Conservation (phyloP, 495 filamentous ascomycete species). For the Haplographium delicatum region DNA sequence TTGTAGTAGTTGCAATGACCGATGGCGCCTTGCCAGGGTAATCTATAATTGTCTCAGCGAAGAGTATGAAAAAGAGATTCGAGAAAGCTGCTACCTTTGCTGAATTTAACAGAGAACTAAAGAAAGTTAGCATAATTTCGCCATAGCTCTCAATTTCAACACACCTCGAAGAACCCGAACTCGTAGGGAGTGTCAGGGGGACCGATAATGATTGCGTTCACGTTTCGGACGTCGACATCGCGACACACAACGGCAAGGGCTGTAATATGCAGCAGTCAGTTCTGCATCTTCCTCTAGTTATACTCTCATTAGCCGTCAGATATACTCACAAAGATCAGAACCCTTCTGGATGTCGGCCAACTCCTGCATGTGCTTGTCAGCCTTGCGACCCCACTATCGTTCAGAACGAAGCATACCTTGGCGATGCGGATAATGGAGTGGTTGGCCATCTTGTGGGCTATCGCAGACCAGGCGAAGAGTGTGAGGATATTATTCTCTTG, state of each 20-base stretch:
- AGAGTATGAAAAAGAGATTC: not conserved
- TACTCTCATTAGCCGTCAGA: not conserved
- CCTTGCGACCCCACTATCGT: constrained; percentile 27
- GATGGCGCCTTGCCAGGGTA: constrained; percentile 80
- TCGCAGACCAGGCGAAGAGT: constrained; percentile 5
- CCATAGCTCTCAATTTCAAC: constrained; percentile 21
- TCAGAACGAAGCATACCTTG: constrained; percentile 48
- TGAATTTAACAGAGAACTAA: constrained; percentile 63
- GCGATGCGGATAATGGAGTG: constrained; percentile 83
- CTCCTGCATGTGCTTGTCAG: constrained; percentile 55
- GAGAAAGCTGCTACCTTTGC: constrained; percentile 45
- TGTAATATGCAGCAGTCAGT: constrained; percentile 26
- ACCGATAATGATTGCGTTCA: constrained; percentile 84
- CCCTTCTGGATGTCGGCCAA: constrained; percentile 75
- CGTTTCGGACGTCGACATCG: constrained; percentile 82
- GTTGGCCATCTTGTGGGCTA: constrained; percentile 58
- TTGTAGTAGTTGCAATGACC: constrained; percentile 78
- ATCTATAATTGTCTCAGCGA: constrained; percentile 43
- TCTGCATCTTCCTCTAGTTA: not conserved
- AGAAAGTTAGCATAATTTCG: constrained; percentile 6
- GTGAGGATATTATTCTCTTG: constrained; percentile 1
- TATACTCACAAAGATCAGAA: constrained; percentile 69
- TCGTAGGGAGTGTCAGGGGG: constrained; percentile 95
- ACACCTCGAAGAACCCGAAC: constrained; percentile 92
- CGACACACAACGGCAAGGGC: constrained; percentile 81